Evolutionary conservation across 139 green algal genomes (phyloP).

Genomic region (Volvox reticuliferus): DNA sequence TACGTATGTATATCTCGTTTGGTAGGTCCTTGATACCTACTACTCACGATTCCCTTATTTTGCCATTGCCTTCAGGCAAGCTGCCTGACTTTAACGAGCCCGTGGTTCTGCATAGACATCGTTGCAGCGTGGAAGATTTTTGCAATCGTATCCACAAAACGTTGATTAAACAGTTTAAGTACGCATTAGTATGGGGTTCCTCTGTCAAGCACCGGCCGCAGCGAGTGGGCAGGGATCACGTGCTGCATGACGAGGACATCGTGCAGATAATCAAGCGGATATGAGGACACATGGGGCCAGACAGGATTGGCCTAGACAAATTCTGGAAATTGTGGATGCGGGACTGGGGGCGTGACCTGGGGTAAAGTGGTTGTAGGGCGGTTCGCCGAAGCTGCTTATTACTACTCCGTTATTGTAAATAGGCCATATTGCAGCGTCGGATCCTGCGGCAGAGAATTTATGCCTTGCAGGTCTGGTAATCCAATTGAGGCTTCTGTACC

Average conservation of each 20-base stretch:
- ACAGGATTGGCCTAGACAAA: too few species aligned
- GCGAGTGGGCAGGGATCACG: constrained; percentile 94
- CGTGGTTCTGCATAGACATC: constrained; percentile 82
- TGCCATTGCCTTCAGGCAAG: constrained; percentile 63
- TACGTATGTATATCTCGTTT: background rate
- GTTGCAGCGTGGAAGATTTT: constrained; percentile 95
- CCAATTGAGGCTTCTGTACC: too few species aligned
- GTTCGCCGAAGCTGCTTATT: too few species aligned
- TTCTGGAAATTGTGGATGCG: too few species aligned
- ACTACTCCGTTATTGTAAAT: too few species aligned
- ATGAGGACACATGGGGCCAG: constrained; percentile 37
- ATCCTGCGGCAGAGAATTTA: background rate
- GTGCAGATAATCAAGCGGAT: constrained; percentile 96
- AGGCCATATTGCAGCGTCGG: too few species aligned
- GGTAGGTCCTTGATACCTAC: background rate
- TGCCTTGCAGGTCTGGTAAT: too few species aligned
- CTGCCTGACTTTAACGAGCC: constrained; percentile 98
- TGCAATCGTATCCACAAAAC: constrained; percentile 90
- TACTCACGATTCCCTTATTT: background rate
- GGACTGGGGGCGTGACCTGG: background rate
- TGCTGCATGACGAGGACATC: constrained; percentile 96
- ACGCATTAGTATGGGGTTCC: constrained; percentile 92
- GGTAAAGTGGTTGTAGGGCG: background rate
- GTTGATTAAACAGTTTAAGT: constrained; percentile 97
- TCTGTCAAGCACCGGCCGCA: constrained; percentile 95